These are phyloP conservation scores for Kurtzmaniella quercitrusa DNA, from an alignment of 1,139 yeast genomes.

Conservation along the genomic window DNA sequence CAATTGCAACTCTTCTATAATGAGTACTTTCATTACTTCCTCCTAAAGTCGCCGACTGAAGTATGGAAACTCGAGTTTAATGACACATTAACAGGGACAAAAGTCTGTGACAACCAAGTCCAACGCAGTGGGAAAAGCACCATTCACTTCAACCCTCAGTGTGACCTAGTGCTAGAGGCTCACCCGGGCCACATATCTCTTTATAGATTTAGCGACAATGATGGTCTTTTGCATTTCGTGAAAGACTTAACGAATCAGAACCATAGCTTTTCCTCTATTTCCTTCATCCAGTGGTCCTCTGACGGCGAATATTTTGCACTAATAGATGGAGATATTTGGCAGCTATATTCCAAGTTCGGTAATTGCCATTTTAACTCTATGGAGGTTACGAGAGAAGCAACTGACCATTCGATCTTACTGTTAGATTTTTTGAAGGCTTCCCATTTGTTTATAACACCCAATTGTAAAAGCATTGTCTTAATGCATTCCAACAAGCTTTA, in stretches of 20 bases:
- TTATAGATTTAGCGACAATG: neutral
- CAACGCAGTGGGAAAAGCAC: neutral
- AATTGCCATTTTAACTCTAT: constrained; percentile 25
- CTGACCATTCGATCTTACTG: constrained; percentile 6
- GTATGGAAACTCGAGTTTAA: constrained; percentile 24
- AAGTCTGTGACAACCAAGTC: neutral
- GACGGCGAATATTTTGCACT: constrained; percentile 32
- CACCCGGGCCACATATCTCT: constrained; percentile 1
- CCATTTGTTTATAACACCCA: constrained; percentile 21
- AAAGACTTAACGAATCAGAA: neutral
- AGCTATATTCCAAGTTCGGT: constrained; percentile 34
- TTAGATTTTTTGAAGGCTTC: constrained; percentile 22
- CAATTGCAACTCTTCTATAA: constrained; percentile 14
- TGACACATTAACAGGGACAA: constrained; percentile 1
- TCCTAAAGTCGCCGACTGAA: constrained; percentile 17
- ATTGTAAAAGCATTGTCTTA: constrained; percentile 22
- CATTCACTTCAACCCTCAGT: constrained; percentile 24
- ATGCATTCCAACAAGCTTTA: constrained; percentile 18
- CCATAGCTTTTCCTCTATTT: neutral
- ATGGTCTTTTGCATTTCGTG: neutral
- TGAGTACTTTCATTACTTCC: constrained; percentile 23
- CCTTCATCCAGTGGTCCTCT: constrained; percentile 27
- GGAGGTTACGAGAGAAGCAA: constrained; percentile 19
- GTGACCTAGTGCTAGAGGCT: constrained; percentile 18
- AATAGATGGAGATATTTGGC: constrained; percentile 25